phyloP scores from a whole-genome alignment of 805 yeast genomes.

The Metschnikowia orientalis region DNA sequence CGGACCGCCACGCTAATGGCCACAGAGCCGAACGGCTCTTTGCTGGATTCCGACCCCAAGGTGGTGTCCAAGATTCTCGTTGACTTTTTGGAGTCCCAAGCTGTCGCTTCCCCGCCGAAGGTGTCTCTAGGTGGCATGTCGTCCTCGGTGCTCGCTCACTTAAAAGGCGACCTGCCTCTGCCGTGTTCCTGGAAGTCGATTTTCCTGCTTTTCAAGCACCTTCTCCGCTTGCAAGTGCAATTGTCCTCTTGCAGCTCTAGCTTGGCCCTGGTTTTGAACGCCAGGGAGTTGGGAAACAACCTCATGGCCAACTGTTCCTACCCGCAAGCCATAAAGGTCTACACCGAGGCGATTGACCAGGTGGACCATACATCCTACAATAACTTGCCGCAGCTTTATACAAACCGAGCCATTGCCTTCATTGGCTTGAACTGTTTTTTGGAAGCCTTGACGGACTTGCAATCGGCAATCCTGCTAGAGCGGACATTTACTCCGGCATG shows the following conservation, averaged over 20 bases:
- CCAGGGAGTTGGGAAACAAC: slow-evolving; percentile 41
- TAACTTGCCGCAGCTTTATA: slow-evolving; percentile 28
- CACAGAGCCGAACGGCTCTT: background rate
- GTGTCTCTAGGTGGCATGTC: slow-evolving; percentile 11
- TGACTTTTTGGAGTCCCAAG: slow-evolving; percentile 8
- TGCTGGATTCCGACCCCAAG: background rate
- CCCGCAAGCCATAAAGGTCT: slow-evolving; percentile 37
- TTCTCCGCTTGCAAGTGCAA: slow-evolving; percentile 7
- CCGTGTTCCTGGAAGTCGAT: slow-evolving; percentile 9
- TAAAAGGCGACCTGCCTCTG: slow-evolving; percentile 4
- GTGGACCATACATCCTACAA: slow-evolving; percentile 15
- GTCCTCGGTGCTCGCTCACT: slow-evolving; percentile 6
- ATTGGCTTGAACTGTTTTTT: slow-evolving; percentile 38
- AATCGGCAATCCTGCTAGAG: slow-evolving; percentile 28
- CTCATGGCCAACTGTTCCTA: slow-evolving; percentile 32
- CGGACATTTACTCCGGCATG: slow-evolving; percentile 38
- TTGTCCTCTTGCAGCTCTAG: slow-evolving; percentile 1
- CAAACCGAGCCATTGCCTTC: slow-evolving; percentile 39
- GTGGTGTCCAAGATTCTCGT: slow-evolving; percentile 7
- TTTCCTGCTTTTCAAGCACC: slow-evolving; percentile 5
- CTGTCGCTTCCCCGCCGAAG: slow-evolving; percentile 4
- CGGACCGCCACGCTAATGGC: slow-evolving; percentile 8
- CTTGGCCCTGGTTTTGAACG: slow-evolving; percentile 8
- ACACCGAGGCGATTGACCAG: slow-evolving; percentile 33
- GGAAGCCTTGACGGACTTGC: slow-evolving; percentile 37